These are phyloP conservation scores for Primulina tabacum DNA, from an alignment of 257 asterid genomes.

Conservation along the genomic window DNA sequence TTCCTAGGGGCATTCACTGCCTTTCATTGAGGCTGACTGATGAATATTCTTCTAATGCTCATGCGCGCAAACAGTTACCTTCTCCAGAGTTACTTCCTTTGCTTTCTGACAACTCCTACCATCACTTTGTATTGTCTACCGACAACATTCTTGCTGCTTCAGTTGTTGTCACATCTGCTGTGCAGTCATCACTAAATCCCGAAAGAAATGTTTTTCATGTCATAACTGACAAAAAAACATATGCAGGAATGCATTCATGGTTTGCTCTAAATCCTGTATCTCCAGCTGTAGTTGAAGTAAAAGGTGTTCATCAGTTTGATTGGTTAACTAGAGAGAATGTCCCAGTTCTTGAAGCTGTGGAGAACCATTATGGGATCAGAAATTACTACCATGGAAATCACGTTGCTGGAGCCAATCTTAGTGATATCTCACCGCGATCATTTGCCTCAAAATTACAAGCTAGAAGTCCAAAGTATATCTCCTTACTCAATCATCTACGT, in stretches of 20 bases:
- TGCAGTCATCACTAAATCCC: slow-evolving; percentile 69
- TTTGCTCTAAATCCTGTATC: slow-evolving; percentile 78
- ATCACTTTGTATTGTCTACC: slow-evolving; percentile 83
- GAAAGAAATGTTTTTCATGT: slow-evolving; percentile 88
- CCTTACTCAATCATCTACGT: slow-evolving; percentile 95
- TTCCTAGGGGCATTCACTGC: slow-evolving; percentile 57
- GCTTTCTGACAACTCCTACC: slow-evolving; percentile 87
- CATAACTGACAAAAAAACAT: slow-evolving; percentile 97
- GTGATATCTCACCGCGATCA: slow-evolving; percentile 73
- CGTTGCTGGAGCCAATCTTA: slow-evolving; percentile 78
- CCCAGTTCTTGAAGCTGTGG: slow-evolving; percentile 96
- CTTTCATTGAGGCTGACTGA: slow-evolving; percentile 85
- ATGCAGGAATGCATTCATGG: slow-evolving; percentile 99
- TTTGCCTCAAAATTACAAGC: slow-evolving; percentile 97
- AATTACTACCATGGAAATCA: slow-evolving; percentile 95
- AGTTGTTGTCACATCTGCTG: slow-evolving; percentile 67
- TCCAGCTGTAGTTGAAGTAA: slow-evolving; percentile 92
- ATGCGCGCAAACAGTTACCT: slow-evolving; percentile 4
- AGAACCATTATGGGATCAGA: slow-evolving; percentile 74
- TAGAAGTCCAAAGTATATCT: slow-evolving; percentile 90
- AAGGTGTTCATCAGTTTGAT: slow-evolving; percentile 97
- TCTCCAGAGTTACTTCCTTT: too few relatives aligned
- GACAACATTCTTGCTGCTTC: slow-evolving; percentile 78
- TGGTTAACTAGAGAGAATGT: slow-evolving; percentile 97
- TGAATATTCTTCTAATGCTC: slow-evolving; percentile 95